Base-by-base conservation (phyloP, 805 yeast genomes). In the Ogataea glucozyma region DNA sequence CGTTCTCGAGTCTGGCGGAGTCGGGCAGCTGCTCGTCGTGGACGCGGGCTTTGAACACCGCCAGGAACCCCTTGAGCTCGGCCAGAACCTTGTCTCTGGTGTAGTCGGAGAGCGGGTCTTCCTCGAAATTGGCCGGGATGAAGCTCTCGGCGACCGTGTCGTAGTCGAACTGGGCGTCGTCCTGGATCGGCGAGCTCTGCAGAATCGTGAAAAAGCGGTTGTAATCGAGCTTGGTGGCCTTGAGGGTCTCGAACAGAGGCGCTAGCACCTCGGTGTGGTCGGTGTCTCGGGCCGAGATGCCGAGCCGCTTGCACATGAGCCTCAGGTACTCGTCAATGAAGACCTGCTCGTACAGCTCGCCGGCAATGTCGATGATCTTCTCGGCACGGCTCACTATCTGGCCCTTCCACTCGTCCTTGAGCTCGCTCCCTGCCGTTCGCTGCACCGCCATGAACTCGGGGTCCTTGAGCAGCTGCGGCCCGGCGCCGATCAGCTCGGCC, bases 401-500 rank as follows among this genome's bases (percentile, higher is more conserved):
- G 3, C 72, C 74, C 44, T 76, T 76, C 60, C 74, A 68, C 19
- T 75, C 81, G n/a, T 69, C 67, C 24, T 69, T 65, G 2, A 78
- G 57, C 2, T 75, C 76, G 0, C 67, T n/a, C n/a, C n/a, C n/a
- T n/a, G n/a, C n/a, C n/a, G n/a, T n/a, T n/a, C n/a, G n/a, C n/a
- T n/a, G n/a, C n/a, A n/a, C 65, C 3, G 67, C 58, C n/a, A 65
- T 54, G 47, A 72, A 72, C 6, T 62, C 52, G 8, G 67, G 61
- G 31, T 74, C 73, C 31, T 74, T 69, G 10, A 84, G 58, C 8
- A 77, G 59, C 12, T 70, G 69, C 1, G 75, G 69, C 0, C 85
- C 88, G 4, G 85, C 82, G 9, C 96, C 97, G 26, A 90, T 69
- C 17, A 90, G 69, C 57, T 86, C 89, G 0, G 88, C 90, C 47